Base-by-base conservation (phyloP, 208 protist genomes). In the Trypanosoma theileri region DNA sequence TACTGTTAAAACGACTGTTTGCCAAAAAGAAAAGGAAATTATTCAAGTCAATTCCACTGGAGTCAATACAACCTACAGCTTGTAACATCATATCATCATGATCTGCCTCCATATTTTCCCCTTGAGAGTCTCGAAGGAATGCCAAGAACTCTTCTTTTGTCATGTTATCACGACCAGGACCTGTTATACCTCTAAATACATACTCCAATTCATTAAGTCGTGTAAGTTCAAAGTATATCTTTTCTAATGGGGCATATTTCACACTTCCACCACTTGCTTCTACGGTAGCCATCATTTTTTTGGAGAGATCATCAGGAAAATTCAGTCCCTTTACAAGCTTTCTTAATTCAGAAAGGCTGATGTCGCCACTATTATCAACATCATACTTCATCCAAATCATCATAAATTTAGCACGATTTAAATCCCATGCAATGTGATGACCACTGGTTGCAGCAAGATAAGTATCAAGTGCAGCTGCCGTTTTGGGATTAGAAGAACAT, bases 341-440 rank as follows among this genome's bases (percentile, higher is more conserved):
- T 31, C 71, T 73, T 51, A 87, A 63, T 65, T 91, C 82, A 35
- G 31, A 16, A 56, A 77, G 75, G 57, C 53, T 69, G 4, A 91
- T 77, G 46, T 86, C 80, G 35, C 88, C 84, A 60, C 79, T 89
- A 68, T 77, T 63, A 71, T 89, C 80, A 14, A 66, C 56, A 75
- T 88, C 80, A 65, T 86, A 85, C 44, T 60, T 75, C 77, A 89
- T 83, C 84, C 82, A 91, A 59, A 89, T 66, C 66, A 83, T 74
- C 84, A 90, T 88, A 50, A 89, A 72, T 62, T 79, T 86, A 54
- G 80, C 75, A 40, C 74, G 73, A 51, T 80, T 83, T n/a, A 78
- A 19, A 68, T 86, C 80, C 19, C 77, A 75, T 51, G 55, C 54
- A 1, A 83, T 66, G 19, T 50, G 65, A 11, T 35, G 19, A 3